Base-by-base conservation (phyloP, 1,284 basidiomycete species). In the Ceratobasidium sp. region DNA sequence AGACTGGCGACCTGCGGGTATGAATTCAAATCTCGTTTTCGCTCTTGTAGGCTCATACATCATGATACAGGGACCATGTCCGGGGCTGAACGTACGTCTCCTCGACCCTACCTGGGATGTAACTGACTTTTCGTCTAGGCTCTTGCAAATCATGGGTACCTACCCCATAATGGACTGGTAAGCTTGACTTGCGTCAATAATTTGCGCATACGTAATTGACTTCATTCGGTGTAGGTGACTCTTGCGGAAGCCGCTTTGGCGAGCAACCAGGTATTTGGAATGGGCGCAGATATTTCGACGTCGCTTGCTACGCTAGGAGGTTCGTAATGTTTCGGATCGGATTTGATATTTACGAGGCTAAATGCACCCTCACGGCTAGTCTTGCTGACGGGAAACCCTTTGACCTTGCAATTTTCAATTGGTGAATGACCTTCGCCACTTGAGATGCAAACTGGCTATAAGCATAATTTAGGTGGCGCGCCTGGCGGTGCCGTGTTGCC, bases 61-160 rank as follows among this genome's bases (percentile, higher is more conserved):
- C 16, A n/a, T 48, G 32, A 16, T 28, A 10, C 50, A 65, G 62
- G 62, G 62, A 28, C 62, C 62, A 14, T 65, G 62, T 39, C 62
- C 62, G 9, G 62, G 62, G 5, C 62, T 65, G 10, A 65, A 65
- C 26, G 62, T 53, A 39, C 18, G 62, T 39, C 12, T 28, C 18
- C 3, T 4, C 9, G 28, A 16, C 28, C 21, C 46, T 48, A n/a
- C 18, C 23, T 46, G 14, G 23, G 26, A n/a, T 28, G 16, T 50
- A 18, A 16, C 18, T 50, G 5, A 64, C 45, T 10, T 10, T 10
- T 55, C 3, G 34, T 46, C 28, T 16, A 45, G 30, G 21, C 30
- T 36, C 10, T 65, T 2, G 62, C 62, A 8, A 65, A 65, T 30
- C 62, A 65, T 39, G 62, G 62, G 18, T 65, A 65, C 39, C 30